Conservation (phyloP, 768 basidiomycete species). For the Infundibulicybe gibba region DNA sequence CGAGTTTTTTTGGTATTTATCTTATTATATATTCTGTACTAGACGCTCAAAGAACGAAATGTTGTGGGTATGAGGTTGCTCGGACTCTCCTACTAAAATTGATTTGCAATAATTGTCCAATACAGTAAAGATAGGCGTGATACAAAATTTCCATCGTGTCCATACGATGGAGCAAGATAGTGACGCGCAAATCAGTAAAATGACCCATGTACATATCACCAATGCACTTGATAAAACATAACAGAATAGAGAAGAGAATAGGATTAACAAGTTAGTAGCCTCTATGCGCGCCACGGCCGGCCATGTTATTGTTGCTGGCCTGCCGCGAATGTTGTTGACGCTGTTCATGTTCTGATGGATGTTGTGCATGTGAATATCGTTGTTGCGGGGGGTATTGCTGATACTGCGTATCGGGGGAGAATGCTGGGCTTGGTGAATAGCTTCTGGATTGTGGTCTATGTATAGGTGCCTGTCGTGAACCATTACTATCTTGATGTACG, state of each 20-base stretch:
- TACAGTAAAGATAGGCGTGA: too few relatives aligned
- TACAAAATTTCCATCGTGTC: too few relatives aligned
- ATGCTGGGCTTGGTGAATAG: conserved; percentile 34
- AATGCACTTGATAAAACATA: conserved; percentile 3
- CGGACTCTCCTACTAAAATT: too few relatives aligned
- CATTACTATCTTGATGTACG: conserved; percentile 36
- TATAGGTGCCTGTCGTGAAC: conserved; percentile 55
- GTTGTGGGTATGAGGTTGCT: too few relatives aligned
- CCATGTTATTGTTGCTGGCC: conserved; percentile 26
- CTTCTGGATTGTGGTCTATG: conserved; percentile 53
- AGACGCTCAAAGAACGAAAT: too few relatives aligned
- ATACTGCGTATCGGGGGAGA: conserved; percentile 14
- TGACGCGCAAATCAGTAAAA: too few relatives aligned
- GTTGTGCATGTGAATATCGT: conserved; percentile 21
- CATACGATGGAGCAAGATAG: too few relatives aligned
- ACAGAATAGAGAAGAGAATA: conserved; percentile 5
- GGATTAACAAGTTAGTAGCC: conserved; percentile 13
- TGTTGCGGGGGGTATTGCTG: conserved; percentile 12
- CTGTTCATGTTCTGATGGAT: conserved; percentile 18
- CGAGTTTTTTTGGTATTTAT: too few relatives aligned
- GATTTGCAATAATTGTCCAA: too few relatives aligned
- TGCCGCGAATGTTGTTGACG: conserved; percentile 20
- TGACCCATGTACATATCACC: too few relatives aligned
- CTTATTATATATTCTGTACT: too few relatives aligned
- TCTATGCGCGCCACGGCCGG: conserved; percentile 37